These are phyloP conservation scores for Akebia trifoliata DNA, from an alignment of 164 flowering plant genomes.

Conservation along the genomic window DNA sequence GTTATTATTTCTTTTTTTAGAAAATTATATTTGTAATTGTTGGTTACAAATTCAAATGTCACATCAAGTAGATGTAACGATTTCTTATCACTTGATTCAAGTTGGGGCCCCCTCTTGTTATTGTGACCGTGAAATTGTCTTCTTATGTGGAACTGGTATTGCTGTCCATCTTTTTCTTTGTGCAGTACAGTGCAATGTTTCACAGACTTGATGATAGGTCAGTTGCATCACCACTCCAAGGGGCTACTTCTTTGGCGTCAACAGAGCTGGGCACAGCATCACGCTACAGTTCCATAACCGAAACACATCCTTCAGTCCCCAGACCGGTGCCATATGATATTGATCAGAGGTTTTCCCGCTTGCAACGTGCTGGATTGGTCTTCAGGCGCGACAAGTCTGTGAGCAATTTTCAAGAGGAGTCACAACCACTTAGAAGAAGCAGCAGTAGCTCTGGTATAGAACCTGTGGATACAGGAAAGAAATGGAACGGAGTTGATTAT, in stretches of 20 bases:
- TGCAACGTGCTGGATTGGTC: conserved; percentile 50
- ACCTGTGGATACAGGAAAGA: conserved; percentile 35
- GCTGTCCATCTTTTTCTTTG: background rate
- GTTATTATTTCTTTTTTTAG: too few relatives aligned
- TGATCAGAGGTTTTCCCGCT: conserved; percentile 51
- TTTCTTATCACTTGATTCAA: too few relatives aligned
- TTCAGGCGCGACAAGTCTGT: conserved; percentile 55
- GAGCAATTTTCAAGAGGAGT: conserved; percentile 54
- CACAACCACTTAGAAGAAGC: conserved; percentile 40
- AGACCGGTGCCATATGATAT: conserved; percentile 36
- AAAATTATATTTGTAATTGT: too few relatives aligned
- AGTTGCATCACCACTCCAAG: conserved; percentile 31
- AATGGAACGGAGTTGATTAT: conserved; percentile 33
- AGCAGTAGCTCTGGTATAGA: conserved; percentile 27
- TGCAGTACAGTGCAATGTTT: conserved; percentile 44
- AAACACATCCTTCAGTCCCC: conserved; percentile 20
- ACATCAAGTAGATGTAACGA: too few relatives aligned
- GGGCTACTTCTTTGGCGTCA: conserved; percentile 28
- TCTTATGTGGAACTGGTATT: too few relatives aligned
- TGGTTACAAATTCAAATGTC: too few relatives aligned
- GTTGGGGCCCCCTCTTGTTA: too few relatives aligned
- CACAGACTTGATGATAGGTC: conserved; percentile 49
- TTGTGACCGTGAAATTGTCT: too few relatives aligned
- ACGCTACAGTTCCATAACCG: conserved; percentile 32
- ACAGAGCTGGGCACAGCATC: conserved; percentile 27